Evolutionary conservation across 176 grass and related monocot genomes (phyloP), one percentile per base, ranked within the genome.

Genomic region (Miscanthus lutarioriparius): DNA sequence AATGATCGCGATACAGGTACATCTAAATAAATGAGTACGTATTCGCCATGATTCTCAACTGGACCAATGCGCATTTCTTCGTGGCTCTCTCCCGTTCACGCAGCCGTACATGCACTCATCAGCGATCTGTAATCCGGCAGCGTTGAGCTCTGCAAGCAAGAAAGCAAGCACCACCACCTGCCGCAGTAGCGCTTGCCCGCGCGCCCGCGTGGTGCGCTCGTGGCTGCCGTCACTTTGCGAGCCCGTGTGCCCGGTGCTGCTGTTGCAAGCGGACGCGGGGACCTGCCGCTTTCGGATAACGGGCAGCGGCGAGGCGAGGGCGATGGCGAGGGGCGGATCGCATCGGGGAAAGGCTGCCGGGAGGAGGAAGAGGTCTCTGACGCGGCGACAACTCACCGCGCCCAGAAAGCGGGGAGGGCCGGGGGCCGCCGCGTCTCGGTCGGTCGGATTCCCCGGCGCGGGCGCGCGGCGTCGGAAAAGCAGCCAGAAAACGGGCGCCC

Each of bases 321-420:
- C 43, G 49, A 49, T 14, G 16, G 49, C 16, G 49, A 59, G 6
- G 69, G 4, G n/a, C 38, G 27, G 77, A 76, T 28, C 14, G 72
- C 72, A 81, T 54, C 77, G 23, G 39, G 25, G 41, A 72, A 36
- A 66, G 14, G 19, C 9, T 4, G 22, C 9, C 6, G 2, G 12
- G 23, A 15, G 61, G 12, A 30, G 62, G 62, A 38, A 27, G 61
- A 59, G 82, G 70, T 15, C 6, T 80, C 69, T 81, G 83, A 89
- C 87, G 83, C 82, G 71, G 87, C 83, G 71, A 85, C 82, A 77
- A 64, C 82, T 89, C 77, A 84, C n/a, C 49, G 71, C 51, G 70
- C 39, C 6, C 69, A 7, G 69, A 38, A 30, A 84, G 62, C 12
- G 61, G 27, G 40, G 27, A 3, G 39, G 27, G 6, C 10, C 9